Evolutionary conservation across 73 alveolate genomes (phyloP).

Genomic region (Paramecium caudatum): DNA sequence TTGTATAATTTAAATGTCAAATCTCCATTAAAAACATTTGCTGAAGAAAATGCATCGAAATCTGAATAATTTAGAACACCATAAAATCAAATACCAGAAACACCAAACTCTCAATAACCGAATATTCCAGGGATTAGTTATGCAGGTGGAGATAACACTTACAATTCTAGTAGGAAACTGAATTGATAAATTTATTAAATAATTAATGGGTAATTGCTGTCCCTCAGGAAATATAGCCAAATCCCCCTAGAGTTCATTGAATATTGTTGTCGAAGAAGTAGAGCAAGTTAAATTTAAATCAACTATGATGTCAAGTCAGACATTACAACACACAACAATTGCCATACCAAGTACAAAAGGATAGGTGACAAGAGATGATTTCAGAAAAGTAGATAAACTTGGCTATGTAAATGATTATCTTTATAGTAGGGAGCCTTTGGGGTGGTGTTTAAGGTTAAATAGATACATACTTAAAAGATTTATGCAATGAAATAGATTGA

Average conservation of each 20-base stretch:
- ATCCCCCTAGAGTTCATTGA: too few species aligned
- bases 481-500: constrained; percentile 93
- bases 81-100: neutral
- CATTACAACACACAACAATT: neutral
- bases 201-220: neutral
- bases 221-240: too few species aligned
- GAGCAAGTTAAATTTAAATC: neutral
- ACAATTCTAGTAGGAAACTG: constrained; percentile 14
- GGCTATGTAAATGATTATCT: neutral
- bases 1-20: neutral
- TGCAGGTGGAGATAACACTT: constrained; percentile 17
- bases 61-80: constrained; percentile 1
- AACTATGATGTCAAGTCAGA: neutral
- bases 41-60: constrained; percentile 14
- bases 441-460: constrained; percentile 91
- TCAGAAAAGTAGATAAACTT: neutral
- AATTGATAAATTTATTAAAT: constrained; percentile 5
- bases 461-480: constrained; percentile 84
- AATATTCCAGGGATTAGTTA: constrained; percentile 8
- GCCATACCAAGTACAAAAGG: neutral
- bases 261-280: neutral
- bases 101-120: constrained; percentile 39
- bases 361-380: constrained; percentile 27
- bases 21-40: constrained; percentile 52
- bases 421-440: constrained; percentile 95